Conservation (phyloP, 805 yeast species). For the Candida cerambycidarum region DNA sequence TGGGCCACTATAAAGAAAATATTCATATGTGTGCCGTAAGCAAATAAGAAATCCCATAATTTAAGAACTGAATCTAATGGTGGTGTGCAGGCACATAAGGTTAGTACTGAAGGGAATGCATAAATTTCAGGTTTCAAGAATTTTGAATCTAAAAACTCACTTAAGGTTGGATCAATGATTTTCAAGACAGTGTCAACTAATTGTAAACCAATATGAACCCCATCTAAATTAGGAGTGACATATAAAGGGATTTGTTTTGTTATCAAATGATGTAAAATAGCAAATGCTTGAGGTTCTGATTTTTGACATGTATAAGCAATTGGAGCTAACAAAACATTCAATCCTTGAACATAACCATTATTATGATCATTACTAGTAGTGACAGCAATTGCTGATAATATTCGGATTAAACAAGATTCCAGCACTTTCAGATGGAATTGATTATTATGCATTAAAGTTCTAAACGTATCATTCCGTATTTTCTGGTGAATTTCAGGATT, state of each 20-base stretch:
- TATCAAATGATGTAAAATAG: conserved; percentile 62
- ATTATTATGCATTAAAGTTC: conserved; percentile 77
- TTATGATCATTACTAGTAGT: conserved; percentile 20
- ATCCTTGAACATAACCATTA: conserved; percentile 79
- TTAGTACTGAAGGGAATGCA: conserved; percentile 80
- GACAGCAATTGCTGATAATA: conserved; percentile 72
- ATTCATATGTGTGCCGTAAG: conserved; percentile 89
- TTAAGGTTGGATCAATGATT: conserved; percentile 71
- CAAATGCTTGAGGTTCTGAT: conserved; percentile 84
- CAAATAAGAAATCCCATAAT: conserved; percentile 88
- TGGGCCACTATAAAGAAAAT: conserved; percentile 83
- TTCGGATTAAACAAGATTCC: conserved; percentile 66
- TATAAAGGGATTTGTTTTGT: conserved; percentile 72
- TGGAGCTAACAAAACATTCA: conserved; percentile 86
- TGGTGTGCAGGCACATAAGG: conserved; percentile 86
- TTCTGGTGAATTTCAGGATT: conserved; percentile 57
- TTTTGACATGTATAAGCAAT: conserved; percentile 66
- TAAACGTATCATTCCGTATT: conserved; percentile 80
- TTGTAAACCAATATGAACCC: conserved; percentile 75
- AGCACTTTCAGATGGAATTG: conserved; percentile 62
- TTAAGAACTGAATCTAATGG: conserved; percentile 72
- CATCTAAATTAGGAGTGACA: conserved; percentile 71
- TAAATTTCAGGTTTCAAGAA: conserved; percentile 80
- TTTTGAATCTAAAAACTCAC: conserved; percentile 56
- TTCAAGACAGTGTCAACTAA: conserved; percentile 73